Percentiles rank a stretch among this genome's conserved stretches.
These are phyloP conservation scores for Ananas comosus DNA, from an alignment of 176 grass and related monocot genomes.

Conservation along the genomic window DNA sequence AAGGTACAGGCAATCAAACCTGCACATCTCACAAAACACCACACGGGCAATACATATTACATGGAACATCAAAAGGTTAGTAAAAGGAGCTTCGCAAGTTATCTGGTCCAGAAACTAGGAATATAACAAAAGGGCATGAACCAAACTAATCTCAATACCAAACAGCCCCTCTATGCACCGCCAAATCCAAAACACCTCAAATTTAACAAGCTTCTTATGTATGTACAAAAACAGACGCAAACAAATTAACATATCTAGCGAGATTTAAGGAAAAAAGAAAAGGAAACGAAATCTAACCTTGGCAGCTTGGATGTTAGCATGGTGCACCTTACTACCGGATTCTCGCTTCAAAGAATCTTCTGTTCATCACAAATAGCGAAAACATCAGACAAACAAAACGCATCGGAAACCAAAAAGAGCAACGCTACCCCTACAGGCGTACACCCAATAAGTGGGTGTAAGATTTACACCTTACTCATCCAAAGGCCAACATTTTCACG, in stretches of 20 bases:
- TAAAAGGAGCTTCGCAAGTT: too few relatives aligned
- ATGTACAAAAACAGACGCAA: neutral
- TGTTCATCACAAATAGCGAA: constrained; percentile 23
- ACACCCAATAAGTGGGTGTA: too few relatives aligned
- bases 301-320: constrained; percentile 83
- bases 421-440: too few relatives aligned
- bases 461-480: too few relatives aligned
- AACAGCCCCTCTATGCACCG: neutral
- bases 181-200: neutral
- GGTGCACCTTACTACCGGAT: constrained; percentile 79
- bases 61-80: too few relatives aligned
- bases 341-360: constrained; percentile 95
- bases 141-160: neutral
- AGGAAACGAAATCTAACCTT: constrained; percentile 31
- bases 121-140: too few relatives aligned
- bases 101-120: too few relatives aligned
- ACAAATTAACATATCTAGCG: neutral
- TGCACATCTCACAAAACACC: too few relatives aligned
- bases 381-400: constrained; percentile 18
- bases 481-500: too few relatives aligned
- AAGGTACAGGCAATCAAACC: too few relatives aligned
- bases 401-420: too few relatives aligned
- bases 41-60: too few relatives aligned
- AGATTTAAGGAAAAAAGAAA: neutral
- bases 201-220: neutral